phyloP scores from a whole-genome alignment of 2,329 filamentous ascomycete species.

The Trichoderma atroviride region DNA sequence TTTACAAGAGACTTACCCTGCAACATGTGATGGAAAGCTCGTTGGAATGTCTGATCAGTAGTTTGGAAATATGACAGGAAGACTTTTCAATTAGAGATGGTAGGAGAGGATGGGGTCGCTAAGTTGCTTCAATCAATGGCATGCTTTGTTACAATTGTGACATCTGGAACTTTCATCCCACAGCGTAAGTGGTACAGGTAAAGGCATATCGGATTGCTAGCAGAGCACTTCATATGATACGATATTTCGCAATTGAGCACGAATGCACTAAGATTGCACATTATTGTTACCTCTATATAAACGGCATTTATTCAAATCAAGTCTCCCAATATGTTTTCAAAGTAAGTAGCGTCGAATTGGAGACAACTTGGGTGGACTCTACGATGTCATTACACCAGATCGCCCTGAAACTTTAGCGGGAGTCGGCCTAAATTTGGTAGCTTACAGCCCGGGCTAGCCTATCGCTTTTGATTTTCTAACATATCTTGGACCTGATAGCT shows the following conservation, averaged over 20 bases:
- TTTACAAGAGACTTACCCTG: not conserved
- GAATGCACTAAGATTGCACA: not conserved
- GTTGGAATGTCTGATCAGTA: not conserved
- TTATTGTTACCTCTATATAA: no score
- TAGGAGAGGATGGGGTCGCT: no score
- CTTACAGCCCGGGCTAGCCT: not conserved
- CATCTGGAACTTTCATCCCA: no score
- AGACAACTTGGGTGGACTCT: not conserved
- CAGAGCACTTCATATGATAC: no score
- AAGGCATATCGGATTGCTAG: no score
- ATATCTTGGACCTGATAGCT: not conserved
- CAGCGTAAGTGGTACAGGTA: no score
- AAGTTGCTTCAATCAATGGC: not conserved
- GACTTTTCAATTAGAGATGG: not conserved
- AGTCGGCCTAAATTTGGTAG: not conserved
- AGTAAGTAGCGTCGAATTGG: not conserved
- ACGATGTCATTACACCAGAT: not conserved
- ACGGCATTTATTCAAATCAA: no score
- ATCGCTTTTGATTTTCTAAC: conserved; percentile 3
- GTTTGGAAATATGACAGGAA: not conserved
- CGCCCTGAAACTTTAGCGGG: not conserved
- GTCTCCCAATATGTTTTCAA: no score
- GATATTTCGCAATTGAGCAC: not conserved
- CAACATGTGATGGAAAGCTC: not conserved
- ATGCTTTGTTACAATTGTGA: not conserved